Percentiles rank a stretch among this genome's conserved stretches.
Evolutionary conservation across 164 flowering plant species (phyloP).

Genomic region (Aristolochia fimbriata): DNA sequence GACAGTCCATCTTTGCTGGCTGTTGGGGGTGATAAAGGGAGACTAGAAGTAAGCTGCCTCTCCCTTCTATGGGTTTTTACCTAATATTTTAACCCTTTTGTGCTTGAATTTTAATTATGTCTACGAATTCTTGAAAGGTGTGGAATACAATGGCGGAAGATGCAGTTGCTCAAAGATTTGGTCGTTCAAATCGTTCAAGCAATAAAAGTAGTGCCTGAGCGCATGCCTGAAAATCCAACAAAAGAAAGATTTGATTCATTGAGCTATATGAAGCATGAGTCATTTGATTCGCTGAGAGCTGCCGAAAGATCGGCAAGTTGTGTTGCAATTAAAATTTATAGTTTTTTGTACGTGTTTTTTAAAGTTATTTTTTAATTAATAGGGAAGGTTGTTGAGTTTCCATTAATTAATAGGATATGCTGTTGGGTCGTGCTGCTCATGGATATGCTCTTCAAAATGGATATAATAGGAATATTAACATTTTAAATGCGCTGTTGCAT

Average conservation of each 20-base stretch:
- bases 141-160: constrained; percentile 55
- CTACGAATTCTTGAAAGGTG: constrained; percentile 23
- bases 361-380: too few species aligned
- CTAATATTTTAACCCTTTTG: not conserved
- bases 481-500: constrained; percentile 37
- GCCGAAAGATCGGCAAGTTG: not conserved
- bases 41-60: constrained; percentile 45
- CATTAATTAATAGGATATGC: constrained; percentile 9
- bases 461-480: constrained; percentile 22
- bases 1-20: constrained; percentile 74
- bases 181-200: constrained; percentile 24
- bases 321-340: not conserved
- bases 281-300: too few species aligned
- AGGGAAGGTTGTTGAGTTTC: too few species aligned
- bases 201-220: constrained; percentile 2
- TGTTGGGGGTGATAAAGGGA: constrained; percentile 82
- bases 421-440: constrained; percentile 40
- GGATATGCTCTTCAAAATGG: constrained; percentile 31
- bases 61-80: not conserved
- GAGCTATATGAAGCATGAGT: not conserved
- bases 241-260: not conserved
- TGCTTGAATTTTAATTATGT: not conserved
- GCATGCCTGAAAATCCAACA: not conserved
- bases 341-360: too few species aligned
- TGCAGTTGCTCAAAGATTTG: constrained; percentile 39